Conservation (phyloP, 1,284 basidiomycete genomes). For the Malassezia brasiliensis region DNA sequence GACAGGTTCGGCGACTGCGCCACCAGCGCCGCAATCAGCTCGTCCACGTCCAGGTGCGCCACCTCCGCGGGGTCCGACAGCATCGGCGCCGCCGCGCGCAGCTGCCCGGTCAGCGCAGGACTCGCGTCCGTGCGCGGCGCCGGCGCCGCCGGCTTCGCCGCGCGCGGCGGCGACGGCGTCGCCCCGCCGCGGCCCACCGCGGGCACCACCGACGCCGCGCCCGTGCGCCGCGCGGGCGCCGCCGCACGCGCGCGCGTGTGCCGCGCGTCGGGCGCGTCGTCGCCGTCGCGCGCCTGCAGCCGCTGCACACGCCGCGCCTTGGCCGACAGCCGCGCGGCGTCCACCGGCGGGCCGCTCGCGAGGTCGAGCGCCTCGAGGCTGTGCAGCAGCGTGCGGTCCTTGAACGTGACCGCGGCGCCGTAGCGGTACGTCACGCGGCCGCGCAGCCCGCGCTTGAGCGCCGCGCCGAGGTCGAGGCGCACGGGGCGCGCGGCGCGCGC, state of each 20-base stretch:
- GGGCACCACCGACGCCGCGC: too few species aligned
- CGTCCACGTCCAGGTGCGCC: conserved; percentile 50
- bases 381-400: conserved; percentile 50
- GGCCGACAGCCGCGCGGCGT: conserved; percentile 25
- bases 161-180: neutral
- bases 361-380: conserved; percentile 52
- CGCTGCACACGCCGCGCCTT: neutral
- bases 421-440: conserved; percentile 51
- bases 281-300: neutral
- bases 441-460: conserved; percentile 51
- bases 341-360: conserved; percentile 50
- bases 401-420: conserved; percentile 51
- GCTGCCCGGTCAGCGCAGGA: conserved; percentile 45
- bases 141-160: too few species aligned
- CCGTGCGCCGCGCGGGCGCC: too few species aligned
- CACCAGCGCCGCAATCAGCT: conserved; percentile 51
- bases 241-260: too few species aligned
- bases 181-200: neutral
- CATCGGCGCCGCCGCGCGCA: conserved; percentile 25
- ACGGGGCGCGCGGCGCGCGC: neutral
- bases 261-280: too few species aligned
- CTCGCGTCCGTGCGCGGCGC: neutral
- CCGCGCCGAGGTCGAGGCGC: conserved; percentile 44
- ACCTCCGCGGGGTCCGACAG: conserved; percentile 44
- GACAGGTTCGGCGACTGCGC: conserved; percentile 49